These are phyloP conservation scores for Sisymbrium altissimum DNA, from an alignment of 345 rosid genomes.

Conservation along the genomic window DNA sequence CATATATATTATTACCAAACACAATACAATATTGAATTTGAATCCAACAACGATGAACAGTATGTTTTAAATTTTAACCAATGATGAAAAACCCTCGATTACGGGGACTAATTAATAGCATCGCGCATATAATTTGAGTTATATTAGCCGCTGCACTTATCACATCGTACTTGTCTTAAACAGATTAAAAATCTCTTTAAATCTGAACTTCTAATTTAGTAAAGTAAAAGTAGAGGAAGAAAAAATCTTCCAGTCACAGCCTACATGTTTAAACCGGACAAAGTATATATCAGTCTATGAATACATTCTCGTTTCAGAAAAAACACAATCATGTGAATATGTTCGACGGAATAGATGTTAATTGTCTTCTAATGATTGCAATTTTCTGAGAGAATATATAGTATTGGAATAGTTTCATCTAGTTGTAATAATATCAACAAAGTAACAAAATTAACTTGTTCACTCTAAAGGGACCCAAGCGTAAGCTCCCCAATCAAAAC, in stretches of 20 bases:
- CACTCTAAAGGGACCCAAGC: constrained; percentile 17
- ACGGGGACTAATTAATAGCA: background rate
- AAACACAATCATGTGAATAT: background rate
- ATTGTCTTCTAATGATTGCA: constrained; percentile 21
- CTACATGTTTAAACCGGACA: background rate
- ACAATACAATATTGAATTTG: background rate
- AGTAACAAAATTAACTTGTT: constrained; percentile 26
- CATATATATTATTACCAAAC: background rate
- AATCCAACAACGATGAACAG: background rate
- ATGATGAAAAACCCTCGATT: background rate
- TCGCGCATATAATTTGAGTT: background rate
- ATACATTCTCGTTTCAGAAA: background rate
- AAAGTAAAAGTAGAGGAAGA: background rate
- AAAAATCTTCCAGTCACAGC: background rate
- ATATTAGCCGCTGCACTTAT: background rate
- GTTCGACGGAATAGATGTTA: background rate
- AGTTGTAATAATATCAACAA: constrained; percentile 4
- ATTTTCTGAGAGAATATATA: background rate
- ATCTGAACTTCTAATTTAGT: background rate
- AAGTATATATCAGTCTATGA: background rate
- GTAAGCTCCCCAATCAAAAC: background rate
- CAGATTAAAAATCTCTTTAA: background rate
- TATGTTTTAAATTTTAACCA: background rate
- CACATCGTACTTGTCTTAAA: background rate
- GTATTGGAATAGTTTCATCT: background rate